phyloP scores from a whole-genome alignment of 192 early-diverging fungal species.

The Mycoemilia scoparia region DNA sequence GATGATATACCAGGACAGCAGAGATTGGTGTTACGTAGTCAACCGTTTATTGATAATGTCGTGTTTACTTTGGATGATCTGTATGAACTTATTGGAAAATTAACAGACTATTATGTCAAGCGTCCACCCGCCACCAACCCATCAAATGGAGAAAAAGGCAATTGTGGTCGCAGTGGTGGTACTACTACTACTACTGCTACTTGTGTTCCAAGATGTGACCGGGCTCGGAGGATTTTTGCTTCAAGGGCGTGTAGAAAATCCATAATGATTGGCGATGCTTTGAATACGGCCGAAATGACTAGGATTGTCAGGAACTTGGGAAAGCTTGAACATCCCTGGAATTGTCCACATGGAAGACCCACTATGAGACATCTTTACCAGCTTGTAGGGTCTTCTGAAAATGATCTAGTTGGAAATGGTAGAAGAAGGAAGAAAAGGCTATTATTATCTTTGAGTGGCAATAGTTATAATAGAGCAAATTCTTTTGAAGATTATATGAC shows the following conservation, averaged over 20 bases:
- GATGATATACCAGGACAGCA: constrained; percentile 32
- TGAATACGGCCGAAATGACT: constrained; percentile 52
- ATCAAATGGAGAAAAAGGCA: background rate
- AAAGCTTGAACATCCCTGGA: constrained; percentile 88
- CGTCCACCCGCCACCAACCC: constrained; percentile 9
- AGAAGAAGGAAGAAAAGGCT: background rate
- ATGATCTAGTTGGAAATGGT: background rate
- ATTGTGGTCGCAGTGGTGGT: background rate
- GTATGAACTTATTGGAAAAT: constrained; percentile 18
- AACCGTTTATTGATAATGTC: constrained; percentile 56
- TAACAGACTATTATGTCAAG: too few species aligned
- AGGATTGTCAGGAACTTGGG: constrained; percentile 68
- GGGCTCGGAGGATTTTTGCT: constrained; percentile 58
- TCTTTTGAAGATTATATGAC: too few species aligned
- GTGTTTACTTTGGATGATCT: constrained; percentile 45
- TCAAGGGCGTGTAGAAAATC: constrained; percentile 79
- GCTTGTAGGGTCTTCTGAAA: constrained; percentile 4
- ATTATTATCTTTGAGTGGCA: background rate
- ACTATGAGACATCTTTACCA: constrained; percentile 77
- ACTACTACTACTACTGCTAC: too few species aligned
- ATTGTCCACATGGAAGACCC: constrained; percentile 92
- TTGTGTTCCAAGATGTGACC: constrained; percentile 41
- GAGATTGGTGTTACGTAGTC: constrained; percentile 43
- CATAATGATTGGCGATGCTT: constrained; percentile 78
- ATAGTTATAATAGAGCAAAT: too few species aligned